phyloP scores from a whole-genome alignment of 73 alveolate genomes.

The Durusdinium trenchii region DNA sequence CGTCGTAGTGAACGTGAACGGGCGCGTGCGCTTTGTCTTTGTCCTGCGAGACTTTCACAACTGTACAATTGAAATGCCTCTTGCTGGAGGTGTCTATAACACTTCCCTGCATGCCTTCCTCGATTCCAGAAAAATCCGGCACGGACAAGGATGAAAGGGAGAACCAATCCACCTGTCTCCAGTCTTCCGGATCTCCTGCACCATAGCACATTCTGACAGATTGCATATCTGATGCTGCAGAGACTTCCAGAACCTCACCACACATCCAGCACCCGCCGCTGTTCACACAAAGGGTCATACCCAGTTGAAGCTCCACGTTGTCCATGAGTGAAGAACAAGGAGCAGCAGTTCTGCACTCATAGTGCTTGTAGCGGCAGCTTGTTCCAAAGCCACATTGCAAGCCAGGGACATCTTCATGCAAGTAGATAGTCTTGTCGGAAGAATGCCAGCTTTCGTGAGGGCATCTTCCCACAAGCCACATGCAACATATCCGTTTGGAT shows the following conservation, averaged over 20 bases:
- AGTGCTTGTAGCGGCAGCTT: conserved; percentile 2
- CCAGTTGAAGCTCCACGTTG: not conserved
- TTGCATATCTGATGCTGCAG: not conserved
- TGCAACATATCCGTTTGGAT: not conserved
- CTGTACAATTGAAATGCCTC: not conserved
- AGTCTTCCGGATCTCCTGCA: not conserved
- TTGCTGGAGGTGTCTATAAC: not conserved
- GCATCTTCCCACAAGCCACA: conserved; percentile 54
- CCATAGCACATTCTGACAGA: not conserved
- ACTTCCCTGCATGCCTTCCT: conserved; percentile 4
- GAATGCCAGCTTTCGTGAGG: not conserved
- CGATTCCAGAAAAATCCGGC: conserved; percentile 2
- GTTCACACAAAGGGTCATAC: not conserved
- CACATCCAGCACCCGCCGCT: not conserved
- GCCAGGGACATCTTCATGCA: conserved; percentile 69
- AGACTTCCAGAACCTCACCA: not conserved
- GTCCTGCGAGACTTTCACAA: not conserved
- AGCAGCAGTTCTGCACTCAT: not conserved
- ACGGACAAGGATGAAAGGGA: not conserved
- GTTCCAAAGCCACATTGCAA: conserved; percentile 12
- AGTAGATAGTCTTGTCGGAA: not conserved
- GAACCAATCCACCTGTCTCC: not conserved
- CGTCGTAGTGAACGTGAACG: not conserved
- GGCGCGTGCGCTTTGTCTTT: not conserved
- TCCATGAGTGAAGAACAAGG: not conserved